These are phyloP conservation scores for Colletotrichum sp. DNA, from an alignment of 2,329 filamentous ascomycete species.

Conservation along the genomic window DNA sequence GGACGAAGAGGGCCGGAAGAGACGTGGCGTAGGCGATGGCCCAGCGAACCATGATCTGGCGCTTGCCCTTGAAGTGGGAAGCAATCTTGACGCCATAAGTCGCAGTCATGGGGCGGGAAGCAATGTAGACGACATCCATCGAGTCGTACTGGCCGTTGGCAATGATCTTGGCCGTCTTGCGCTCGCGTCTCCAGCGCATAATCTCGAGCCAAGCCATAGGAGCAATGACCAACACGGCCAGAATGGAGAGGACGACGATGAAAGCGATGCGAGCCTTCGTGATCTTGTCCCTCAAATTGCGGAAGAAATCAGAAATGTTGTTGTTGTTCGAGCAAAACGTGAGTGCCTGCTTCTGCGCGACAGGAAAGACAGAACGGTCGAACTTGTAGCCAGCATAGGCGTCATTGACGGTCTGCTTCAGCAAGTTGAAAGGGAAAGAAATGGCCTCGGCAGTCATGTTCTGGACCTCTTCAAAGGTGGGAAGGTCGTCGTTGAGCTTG, in stretches of 20 bases:
- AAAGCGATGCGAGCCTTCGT: constrained; percentile 75
- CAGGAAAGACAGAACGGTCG: constrained; percentile 77
- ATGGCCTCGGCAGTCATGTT: constrained; percentile 81
- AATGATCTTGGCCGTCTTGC: constrained; percentile 72
- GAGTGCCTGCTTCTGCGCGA: constrained; percentile 82
- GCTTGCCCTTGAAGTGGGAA: constrained; percentile 66
- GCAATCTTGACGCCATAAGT: constrained; percentile 74
- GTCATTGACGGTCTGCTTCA: constrained; percentile 75
- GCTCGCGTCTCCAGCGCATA: constrained; percentile 75
- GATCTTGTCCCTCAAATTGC: constrained; percentile 70
- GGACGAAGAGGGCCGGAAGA: constrained; percentile 81
- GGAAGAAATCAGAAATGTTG: constrained; percentile 84
- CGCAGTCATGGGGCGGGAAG: constrained; percentile 80
- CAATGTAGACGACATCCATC: constrained; percentile 89
- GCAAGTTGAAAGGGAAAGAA: constrained; percentile 78
- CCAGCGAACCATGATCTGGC: constrained; percentile 81
- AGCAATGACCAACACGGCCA: constrained; percentile 75
- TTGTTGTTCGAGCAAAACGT: constrained; percentile 90
- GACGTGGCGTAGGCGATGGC: constrained; percentile 88
- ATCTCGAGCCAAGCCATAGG: constrained; percentile 86
- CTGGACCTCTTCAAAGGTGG: constrained; percentile 82
- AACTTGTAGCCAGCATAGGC: constrained; percentile 78
- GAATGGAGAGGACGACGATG: constrained; percentile 73
- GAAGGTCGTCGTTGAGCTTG: constrained; percentile 79
- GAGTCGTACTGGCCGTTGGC: constrained; percentile 72